phyloP scores from a whole-genome alignment of 371 early-diverging fungal genomes.

The Phascolomyces articulosus region DNA sequence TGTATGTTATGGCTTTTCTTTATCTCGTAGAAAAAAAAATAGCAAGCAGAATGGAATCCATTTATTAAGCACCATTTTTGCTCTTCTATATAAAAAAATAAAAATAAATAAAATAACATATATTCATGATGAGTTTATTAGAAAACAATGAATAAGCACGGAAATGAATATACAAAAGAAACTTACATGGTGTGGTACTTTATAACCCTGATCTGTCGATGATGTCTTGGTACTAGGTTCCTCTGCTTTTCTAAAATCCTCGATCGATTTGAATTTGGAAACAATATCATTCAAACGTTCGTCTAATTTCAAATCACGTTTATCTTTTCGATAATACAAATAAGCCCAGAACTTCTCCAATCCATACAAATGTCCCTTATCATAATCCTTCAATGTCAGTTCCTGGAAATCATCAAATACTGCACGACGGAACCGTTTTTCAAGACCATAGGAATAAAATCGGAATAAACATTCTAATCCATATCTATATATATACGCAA shows the following conservation, averaged over 20 bases:
- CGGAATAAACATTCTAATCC: slow-evolving; percentile 96
- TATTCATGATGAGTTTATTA: too few relatives aligned
- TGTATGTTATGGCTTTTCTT: too few relatives aligned
- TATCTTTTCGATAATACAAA: slow-evolving; percentile 88
- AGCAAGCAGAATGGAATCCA: too few relatives aligned
- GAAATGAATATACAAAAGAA: too few relatives aligned
- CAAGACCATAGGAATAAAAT: slow-evolving; percentile 95
- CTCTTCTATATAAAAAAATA: too few relatives aligned
- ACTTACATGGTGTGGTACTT: slow-evolving; percentile 40
- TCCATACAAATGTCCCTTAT: slow-evolving; percentile 82
- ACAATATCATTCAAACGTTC: slow-evolving; percentile 65
- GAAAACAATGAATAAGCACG: too few relatives aligned
- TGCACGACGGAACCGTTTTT: slow-evolving; percentile 84
- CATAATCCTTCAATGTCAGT: slow-evolving; percentile 76
- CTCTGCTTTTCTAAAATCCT: slow-evolving; percentile 71
- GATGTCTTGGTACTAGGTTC: slow-evolving; percentile 25
- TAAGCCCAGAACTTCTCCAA: slow-evolving; percentile 98
- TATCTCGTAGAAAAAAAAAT: too few relatives aligned
- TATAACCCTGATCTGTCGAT: slow-evolving; percentile 29
- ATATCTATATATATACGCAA: slow-evolving; percentile 59
- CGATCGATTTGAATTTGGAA: slow-evolving; percentile 66
- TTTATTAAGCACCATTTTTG: too few relatives aligned
- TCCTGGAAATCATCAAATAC: slow-evolving; percentile 90
- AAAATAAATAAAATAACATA: too few relatives aligned
- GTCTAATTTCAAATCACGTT: slow-evolving; percentile 70